Base-by-base conservation (phyloP, 2,329 filamentous ascomycete species). In the Cyanodermella asteris region DNA sequence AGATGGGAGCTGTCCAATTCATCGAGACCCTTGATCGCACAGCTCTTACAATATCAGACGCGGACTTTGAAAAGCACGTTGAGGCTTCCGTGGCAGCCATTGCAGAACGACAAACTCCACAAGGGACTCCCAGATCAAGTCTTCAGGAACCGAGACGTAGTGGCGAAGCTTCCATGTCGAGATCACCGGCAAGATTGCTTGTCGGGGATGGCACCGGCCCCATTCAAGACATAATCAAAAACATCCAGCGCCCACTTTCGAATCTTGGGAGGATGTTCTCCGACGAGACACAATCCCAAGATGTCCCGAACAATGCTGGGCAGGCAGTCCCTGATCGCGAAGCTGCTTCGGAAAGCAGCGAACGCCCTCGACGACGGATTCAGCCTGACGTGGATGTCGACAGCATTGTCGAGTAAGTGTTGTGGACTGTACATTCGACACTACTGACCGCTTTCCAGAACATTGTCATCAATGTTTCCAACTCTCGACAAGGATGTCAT, bases 11-110 rank as follows among this genome's bases (percentile, higher is more conserved):
- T 19, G 73, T 97, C 24, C 81, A 91, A 39, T 97, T 97, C 46
- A 77, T 97, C 37, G 87, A 97, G 52, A 90, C 78, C 31, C 71
- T 97, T 49, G 87, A 97, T 47, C 72, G 82, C 22, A 94, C 87
- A 2, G 84, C 74, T 14, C 54, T 97, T 6, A 94, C 87, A 1
- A 87, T 97, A 25, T 73, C 73, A 2, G 82, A 97, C 40, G 80
- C 87, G 28, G 87, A 94, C 18, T 97, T 97, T 40, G 87, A 97
- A 45, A 67, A 65, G 42, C 82, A 91, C 36, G 90, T 97, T n/a
- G 87, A 97, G 51, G 75, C 75, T 4, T 82, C 87, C 6, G 90
- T 97, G 3, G 91, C 80, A 5, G 78, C 77, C 20, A 97, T 97
- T 36, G 84, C 87, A 3, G 84, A 93, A 49, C 78, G 77, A 40